Evolutionary conservation across 2,329 filamentous ascomycete species (phyloP).

Genomic region (Biscogniauxia mediterranea): DNA sequence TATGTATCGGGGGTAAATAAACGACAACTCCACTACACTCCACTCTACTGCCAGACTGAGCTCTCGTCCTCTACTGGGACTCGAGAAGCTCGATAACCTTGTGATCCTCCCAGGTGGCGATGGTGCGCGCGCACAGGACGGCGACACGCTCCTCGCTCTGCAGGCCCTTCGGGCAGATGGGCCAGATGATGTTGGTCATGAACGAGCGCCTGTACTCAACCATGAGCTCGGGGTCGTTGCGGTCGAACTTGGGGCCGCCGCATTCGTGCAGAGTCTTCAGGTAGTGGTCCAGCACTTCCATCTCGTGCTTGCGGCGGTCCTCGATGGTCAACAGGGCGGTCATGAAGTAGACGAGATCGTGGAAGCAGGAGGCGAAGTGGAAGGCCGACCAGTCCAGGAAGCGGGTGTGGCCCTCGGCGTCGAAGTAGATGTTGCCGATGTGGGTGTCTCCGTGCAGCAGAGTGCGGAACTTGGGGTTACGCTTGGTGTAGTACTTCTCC

Average conservation of each 20-base stretch:
- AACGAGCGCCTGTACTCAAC: conserved; percentile 33
- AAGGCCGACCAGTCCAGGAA: conserved; percentile 44
- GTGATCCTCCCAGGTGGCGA: conserved; percentile 38
- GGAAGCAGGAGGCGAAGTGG: conserved; percentile 42
- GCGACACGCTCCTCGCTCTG: conserved; percentile 37
- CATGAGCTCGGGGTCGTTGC: conserved; percentile 32
- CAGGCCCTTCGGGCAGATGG: conserved; percentile 28
- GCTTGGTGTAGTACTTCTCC: conserved; percentile 36
- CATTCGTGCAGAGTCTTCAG: conserved; percentile 31
- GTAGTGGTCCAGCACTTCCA: conserved; percentile 38
- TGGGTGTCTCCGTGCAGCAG: conserved; percentile 44
- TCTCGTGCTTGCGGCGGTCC: conserved; percentile 40
- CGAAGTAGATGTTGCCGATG: conserved; percentile 43
- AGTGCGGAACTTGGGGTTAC: conserved; percentile 39
- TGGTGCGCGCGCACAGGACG: conserved; percentile 33
- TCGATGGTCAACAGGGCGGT: conserved; percentile 38
- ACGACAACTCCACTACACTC: too few relatives aligned
- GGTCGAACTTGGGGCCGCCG: conserved; percentile 35
- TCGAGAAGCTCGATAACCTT: conserved; percentile 33
- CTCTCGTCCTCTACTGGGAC: not conserved
- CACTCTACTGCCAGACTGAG: too few relatives aligned
- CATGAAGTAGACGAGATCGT: conserved; percentile 43
- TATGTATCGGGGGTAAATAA: too few relatives aligned
- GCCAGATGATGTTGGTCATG: conserved; percentile 34
- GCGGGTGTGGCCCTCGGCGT: conserved; percentile 32